A percentile compares a stretch with the other conserved stretches of the same genome.
Evolutionary conservation across 129 eudicot genomes (phyloP).

Genomic region (Glebionis coronaria): DNA sequence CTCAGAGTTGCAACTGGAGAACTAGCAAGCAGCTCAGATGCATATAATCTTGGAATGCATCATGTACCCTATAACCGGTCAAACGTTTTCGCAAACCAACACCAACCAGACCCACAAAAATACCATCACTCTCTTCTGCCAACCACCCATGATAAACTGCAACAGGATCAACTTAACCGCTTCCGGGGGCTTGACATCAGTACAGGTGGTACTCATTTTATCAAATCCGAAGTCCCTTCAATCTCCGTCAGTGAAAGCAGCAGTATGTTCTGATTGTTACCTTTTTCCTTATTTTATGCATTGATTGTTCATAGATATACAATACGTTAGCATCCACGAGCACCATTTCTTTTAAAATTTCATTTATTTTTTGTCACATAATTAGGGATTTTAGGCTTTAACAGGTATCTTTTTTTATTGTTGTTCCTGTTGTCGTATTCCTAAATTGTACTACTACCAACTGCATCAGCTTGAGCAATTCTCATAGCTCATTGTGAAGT

Average conservation of each 20-base stretch:
- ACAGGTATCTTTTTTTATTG: constrained; percentile 27
- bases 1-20: constrained; percentile 79
- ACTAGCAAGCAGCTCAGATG: constrained; percentile 48
- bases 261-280: constrained; percentile 48
- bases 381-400: constrained; percentile 42
- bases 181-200: constrained; percentile 75
- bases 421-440: constrained; percentile 21
- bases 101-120: constrained; percentile 42
- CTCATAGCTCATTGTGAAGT: constrained; percentile 21
- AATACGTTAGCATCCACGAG: constrained; percentile 30
- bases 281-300: constrained; percentile 2
- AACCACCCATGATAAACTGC: constrained; percentile 35
- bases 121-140: constrained; percentile 47
- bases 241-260: constrained; percentile 76
- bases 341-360: constrained; percentile 23
- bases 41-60: constrained; percentile 56
- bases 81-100: constrained; percentile 43
- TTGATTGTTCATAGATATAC: constrained; percentile 62
- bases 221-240: constrained; percentile 67
- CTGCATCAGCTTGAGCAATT: constrained; percentile 34
- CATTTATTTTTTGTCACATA: constrained; percentile 29
- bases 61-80: constrained; percentile 60
- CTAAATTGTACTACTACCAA: constrained; percentile 1
- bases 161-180: constrained; percentile 61
- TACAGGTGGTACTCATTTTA: constrained; percentile 40